A percentile compares a stretch with the other conserved stretches of the same genome.
These are phyloP conservation scores for Schwanniomyces vanrijiae DNA, from an alignment of 805 yeast genomes.

Conservation along the genomic window DNA sequence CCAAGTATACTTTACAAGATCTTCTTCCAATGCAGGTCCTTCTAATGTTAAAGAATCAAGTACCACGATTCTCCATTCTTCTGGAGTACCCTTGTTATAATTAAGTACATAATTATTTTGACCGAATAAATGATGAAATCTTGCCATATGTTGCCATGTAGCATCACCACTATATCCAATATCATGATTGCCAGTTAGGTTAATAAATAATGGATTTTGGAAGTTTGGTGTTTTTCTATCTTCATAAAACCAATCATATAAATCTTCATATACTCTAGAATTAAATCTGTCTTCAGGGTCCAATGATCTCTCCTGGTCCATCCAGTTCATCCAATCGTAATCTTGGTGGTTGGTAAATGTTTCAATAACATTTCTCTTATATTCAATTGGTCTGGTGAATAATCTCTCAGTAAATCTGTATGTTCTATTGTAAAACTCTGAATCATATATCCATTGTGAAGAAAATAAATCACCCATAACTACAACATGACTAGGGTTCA, in stretches of 20 bases:
- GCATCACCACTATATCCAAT: constrained; percentile 95
- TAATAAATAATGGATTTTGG: constrained; percentile 68
- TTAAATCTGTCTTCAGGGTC: constrained; percentile 33
- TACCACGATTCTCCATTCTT: constrained; percentile 89
- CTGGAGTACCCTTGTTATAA: constrained; percentile 58
- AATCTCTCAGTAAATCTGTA: constrained; percentile 69
- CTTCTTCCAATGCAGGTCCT: constrained; percentile 83
- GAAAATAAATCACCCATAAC: constrained; percentile 93
- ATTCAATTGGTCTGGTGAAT: constrained; percentile 57
- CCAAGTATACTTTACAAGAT: constrained; percentile 66
- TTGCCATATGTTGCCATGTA: constrained; percentile 83
- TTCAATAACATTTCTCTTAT: constrained; percentile 49
- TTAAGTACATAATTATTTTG: constrained; percentile 80
- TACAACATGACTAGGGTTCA: constrained; percentile 76
- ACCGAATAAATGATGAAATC: constrained; percentile 77
- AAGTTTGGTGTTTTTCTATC: constrained; percentile 29
- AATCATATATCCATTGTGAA: constrained; percentile 91
- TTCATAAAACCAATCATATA: constrained; percentile 63
- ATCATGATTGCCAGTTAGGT: constrained; percentile 93
- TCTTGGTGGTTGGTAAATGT: constrained; percentile 49
- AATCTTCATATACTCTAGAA: constrained; percentile 49
- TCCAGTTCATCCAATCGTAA: constrained; percentile 53
- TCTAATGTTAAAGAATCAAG: constrained; percentile 81
- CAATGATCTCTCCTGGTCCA: constrained; percentile 40
- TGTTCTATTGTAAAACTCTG: constrained; percentile 81